Conservation (phyloP, 2,329 filamentous ascomycete species). For the Colletotrichum limetticola region DNA sequence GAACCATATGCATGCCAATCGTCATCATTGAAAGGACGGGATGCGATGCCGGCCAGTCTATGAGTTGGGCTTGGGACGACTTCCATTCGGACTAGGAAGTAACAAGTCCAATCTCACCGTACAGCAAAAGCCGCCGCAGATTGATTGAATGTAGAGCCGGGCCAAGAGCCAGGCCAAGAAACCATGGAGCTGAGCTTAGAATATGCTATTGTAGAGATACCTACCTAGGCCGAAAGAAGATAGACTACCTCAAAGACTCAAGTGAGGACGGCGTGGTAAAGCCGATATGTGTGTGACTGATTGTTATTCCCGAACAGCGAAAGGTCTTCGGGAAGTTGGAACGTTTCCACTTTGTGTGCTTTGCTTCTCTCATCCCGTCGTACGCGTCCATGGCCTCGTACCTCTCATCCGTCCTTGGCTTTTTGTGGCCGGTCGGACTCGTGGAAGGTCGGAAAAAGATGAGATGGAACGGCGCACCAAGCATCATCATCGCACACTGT, state of each 20-base stretch:
- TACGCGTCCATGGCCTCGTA: slow-evolving; percentile 24
- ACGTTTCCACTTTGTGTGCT: not conserved
- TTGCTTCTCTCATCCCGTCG: not conserved
- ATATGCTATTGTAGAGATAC: not conserved
- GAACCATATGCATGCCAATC: not conserved
- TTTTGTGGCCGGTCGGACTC: slow-evolving; percentile 16
- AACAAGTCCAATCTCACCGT: not conserved
- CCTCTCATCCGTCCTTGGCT: slow-evolving; percentile 27
- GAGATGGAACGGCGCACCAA: slow-evolving; percentile 4
- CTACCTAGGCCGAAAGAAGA: not conserved
- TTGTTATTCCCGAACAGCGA: not conserved
- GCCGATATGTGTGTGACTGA: not conserved
- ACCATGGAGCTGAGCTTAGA: not conserved
- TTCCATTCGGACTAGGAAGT: not conserved
- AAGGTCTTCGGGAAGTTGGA: not conserved
- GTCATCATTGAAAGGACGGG: not conserved
- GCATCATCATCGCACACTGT: not conserved
- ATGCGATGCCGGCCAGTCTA: not conserved
- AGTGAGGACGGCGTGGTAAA: not conserved
- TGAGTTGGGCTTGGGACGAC: not conserved
- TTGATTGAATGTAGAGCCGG: not conserved
- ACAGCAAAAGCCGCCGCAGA: not conserved
- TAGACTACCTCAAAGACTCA: no score
- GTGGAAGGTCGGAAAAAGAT: not conserved
- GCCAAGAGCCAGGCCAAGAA: not conserved